phyloP scores from a whole-genome alignment of 2,329 filamentous ascomycete genomes.

The Nemania diffusa region DNA sequence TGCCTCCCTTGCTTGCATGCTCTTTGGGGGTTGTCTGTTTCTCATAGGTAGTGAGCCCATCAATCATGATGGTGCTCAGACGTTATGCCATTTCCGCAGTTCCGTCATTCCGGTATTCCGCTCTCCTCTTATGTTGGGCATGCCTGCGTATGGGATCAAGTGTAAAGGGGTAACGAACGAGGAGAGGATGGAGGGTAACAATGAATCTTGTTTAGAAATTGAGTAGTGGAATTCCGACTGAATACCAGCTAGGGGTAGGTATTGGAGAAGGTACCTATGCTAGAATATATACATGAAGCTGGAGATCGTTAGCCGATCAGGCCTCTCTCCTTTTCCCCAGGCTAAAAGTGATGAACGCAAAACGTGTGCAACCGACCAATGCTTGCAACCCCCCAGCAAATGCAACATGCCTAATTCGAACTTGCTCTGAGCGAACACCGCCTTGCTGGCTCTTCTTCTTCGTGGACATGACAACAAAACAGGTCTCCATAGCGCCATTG shows the following conservation, averaged over 20 bases:
- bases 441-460: slow-evolving; percentile 20
- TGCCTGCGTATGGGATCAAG: neutral
- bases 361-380: slow-evolving; percentile 24
- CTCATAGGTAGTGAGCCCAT: neutral
- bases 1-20: slow-evolving; percentile 19
- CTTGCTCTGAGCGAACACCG: slow-evolving; percentile 28
- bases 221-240: neutral
- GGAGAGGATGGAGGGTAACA: neutral
- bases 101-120: slow-evolving; percentile 17
- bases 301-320: slow-evolving; percentile 23
- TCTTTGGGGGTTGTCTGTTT: slow-evolving; percentile 17
- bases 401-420: slow-evolving; percentile 25
- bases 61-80: slow-evolving; percentile 12
- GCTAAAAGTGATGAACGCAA: slow-evolving; percentile 31
- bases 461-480: slow-evolving; percentile 19
- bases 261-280: slow-evolving; percentile 19
- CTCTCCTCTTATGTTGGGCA: slow-evolving; percentile 9
- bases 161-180: neutral
- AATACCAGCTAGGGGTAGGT: neutral
- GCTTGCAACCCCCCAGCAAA: slow-evolving; percentile 32
- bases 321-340: slow-evolving; percentile 20
- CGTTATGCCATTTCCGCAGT: slow-evolving; percentile 13
- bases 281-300: slow-evolving; percentile 26
- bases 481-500: slow-evolving; percentile 27
- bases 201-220: neutral